A percentile compares a stretch with the other conserved stretches of the same genome.
These are phyloP conservation scores for Calonectria naviculata DNA, from an alignment of 2,329 filamentous ascomycete genomes.

Conservation along the genomic window DNA sequence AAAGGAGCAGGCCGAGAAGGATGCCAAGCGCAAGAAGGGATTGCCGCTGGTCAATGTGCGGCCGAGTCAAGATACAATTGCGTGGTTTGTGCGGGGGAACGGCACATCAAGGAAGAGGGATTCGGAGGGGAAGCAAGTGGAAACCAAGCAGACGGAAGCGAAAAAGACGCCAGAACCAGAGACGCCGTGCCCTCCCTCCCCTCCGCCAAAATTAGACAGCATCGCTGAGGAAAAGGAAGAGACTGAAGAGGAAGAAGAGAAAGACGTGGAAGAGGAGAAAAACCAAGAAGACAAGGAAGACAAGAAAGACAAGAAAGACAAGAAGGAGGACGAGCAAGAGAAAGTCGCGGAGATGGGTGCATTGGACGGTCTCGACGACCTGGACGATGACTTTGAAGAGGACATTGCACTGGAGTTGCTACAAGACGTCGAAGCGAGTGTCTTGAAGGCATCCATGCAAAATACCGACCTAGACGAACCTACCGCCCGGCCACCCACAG, in stretches of 20 bases:
- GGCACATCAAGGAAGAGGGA: constrained; percentile 45
- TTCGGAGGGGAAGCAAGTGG: constrained; percentile 29
- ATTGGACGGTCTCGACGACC: constrained; percentile 36
- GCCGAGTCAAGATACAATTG: constrained; percentile 68
- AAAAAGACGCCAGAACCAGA: not conserved
- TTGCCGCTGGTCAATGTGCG: constrained; percentile 65
- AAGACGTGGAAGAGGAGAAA: not conserved
- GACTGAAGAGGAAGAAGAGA: not conserved
- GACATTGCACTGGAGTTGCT: constrained; percentile 40
- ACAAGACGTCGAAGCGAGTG: constrained; percentile 33
- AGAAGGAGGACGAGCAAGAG: constrained; percentile 12
- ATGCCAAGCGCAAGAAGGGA: constrained; percentile 63
- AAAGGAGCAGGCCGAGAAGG: constrained; percentile 60
- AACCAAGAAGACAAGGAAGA: constrained; percentile 5
- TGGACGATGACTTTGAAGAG: constrained; percentile 40
- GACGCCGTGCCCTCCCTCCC: not conserved
- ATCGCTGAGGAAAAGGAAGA: constrained; percentile 13
- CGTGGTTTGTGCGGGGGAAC: constrained; percentile 60
- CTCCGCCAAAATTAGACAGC: not conserved
- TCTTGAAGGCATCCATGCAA: constrained; percentile 4
- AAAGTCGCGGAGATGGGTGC: not conserved
- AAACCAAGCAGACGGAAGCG: constrained; percentile 1
- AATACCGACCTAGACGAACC: not conserved
- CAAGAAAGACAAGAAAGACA: constrained; percentile 23
- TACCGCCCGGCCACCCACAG: not conserved